Percentiles rank a stretch among this genome's conserved stretches.
Conservation (phyloP, 495 filamentous ascomycete genomes). For the Podospora didyma region DNA sequence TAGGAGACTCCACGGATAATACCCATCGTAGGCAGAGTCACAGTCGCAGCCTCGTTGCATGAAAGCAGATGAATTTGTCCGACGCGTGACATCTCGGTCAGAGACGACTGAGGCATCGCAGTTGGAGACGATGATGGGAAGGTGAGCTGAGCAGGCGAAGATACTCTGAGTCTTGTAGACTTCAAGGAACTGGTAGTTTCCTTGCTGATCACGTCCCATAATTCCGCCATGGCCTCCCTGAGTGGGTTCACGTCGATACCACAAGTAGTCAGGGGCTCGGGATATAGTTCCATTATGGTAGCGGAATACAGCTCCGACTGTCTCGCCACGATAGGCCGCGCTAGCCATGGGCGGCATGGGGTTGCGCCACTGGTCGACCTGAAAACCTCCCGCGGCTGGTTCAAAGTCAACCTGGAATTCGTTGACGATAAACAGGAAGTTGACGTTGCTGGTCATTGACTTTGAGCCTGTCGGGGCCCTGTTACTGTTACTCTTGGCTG, state of each 20-base stretch:
- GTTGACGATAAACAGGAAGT: conserved; percentile 36
- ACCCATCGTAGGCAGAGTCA: conserved; percentile 1
- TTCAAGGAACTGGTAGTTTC: neutral
- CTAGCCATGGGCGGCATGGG: conserved; percentile 18
- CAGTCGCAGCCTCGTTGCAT: conserved; percentile 10
- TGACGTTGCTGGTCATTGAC: neutral
- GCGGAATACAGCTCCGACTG: conserved; percentile 20
- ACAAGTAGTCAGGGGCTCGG: conserved; percentile 15
- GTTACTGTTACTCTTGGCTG: neutral
- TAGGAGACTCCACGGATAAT: conserved; percentile 16
- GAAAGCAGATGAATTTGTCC: too few relatives aligned
- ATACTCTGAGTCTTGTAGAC: conserved; percentile 19
- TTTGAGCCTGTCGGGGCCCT: neutral
- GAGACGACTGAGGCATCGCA: conserved; percentile 25
- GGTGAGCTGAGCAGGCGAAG: conserved; percentile 30
- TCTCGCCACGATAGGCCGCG: conserved; percentile 14
- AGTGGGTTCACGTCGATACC: conserved; percentile 13
- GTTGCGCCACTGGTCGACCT: conserved; percentile 25
- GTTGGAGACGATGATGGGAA: conserved; percentile 25
- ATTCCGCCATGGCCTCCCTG: conserved; percentile 13
- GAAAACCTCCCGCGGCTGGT: neutral
- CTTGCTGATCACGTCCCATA: neutral
- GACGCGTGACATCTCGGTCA: conserved; percentile 21
- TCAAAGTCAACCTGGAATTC: conserved; percentile 19
- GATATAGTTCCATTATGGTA: conserved; percentile 19